phyloP scores from a whole-genome alignment of 2,329 filamentous ascomycete genomes.

The Colletotrichum neosansevieriae region DNA sequence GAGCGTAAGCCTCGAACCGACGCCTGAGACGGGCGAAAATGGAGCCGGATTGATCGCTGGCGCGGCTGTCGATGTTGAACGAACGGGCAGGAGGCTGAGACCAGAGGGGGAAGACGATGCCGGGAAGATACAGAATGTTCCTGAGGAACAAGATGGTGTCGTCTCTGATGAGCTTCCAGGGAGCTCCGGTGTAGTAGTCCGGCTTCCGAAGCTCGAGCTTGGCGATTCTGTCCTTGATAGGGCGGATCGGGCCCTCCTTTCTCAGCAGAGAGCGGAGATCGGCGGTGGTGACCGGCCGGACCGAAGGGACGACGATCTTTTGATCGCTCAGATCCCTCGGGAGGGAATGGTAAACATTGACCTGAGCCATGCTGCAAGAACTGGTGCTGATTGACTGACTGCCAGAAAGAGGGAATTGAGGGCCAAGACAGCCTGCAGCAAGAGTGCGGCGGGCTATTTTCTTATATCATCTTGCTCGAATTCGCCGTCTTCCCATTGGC shows the following conservation, averaged over 20 bases:
- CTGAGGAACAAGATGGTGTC: conserved; percentile 28
- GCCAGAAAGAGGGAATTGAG: neutral
- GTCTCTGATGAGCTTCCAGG: conserved; percentile 30
- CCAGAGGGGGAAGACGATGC: conserved; percentile 20
- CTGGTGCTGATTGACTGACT: neutral
- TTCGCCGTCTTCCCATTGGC: neutral
- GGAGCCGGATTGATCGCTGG: neutral
- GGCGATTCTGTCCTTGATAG: conserved; percentile 6
- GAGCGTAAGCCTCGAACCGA: conserved; percentile 7
- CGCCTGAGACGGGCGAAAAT: neutral
- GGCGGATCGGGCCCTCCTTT: conserved; percentile 6
- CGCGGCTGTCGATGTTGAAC: conserved; percentile 6
- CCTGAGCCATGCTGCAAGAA: neutral
- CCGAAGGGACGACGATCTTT: conserved; percentile 3
- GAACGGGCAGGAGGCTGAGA: neutral
- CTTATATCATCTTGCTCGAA: conserved; percentile 8
- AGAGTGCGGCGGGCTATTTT: neutral
- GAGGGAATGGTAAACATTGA: conserved; percentile 28
- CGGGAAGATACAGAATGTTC: neutral
- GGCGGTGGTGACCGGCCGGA: conserved; percentile 18
- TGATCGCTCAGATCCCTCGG: conserved; percentile 25
- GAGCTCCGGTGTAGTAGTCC: conserved; percentile 29
- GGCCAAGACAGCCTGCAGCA: neutral
- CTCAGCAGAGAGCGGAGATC: conserved; percentile 9
- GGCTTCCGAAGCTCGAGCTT: conserved; percentile 22